These are phyloP conservation scores for Neltuma alba DNA, from an alignment of 306 rosid species.

Conservation along the genomic window DNA sequence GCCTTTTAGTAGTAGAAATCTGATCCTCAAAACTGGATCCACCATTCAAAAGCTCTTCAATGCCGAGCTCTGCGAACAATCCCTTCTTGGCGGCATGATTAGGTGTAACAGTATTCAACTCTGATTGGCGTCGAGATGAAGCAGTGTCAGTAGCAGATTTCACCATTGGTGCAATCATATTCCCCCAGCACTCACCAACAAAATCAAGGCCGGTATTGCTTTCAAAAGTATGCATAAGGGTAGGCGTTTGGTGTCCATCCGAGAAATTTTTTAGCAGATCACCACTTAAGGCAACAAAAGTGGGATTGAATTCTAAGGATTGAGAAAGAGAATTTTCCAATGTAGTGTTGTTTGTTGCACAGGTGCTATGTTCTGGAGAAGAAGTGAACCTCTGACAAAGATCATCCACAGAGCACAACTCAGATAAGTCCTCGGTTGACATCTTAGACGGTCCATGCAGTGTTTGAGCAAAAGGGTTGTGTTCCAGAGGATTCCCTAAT, in stretches of 20 bases:
- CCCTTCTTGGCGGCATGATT: slow-evolving; percentile 51
- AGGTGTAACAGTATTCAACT: slow-evolving; percentile 27
- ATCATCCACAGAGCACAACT: slow-evolving; percentile 56
- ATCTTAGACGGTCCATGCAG: not conserved
- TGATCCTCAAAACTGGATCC: slow-evolving; percentile 49
- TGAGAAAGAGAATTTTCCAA: slow-evolving; percentile 46
- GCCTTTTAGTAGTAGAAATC: slow-evolving; percentile 45
- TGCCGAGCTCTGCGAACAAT: slow-evolving; percentile 67
- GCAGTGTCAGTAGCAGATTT: slow-evolving; percentile 23
- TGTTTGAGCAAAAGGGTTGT: not conserved
- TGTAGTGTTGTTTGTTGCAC: slow-evolving; percentile 20
- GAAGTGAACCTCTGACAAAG: slow-evolving; percentile 64
- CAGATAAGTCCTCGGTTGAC: slow-evolving; percentile 47
- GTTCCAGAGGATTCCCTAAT: not conserved
- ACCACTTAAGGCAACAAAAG: slow-evolving; percentile 23
- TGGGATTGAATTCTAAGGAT: slow-evolving; percentile 43
- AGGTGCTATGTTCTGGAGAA: slow-evolving; percentile 38
- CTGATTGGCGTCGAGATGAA: slow-evolving; percentile 50
- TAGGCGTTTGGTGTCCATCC: slow-evolving; percentile 40
- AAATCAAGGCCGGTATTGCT: not conserved
- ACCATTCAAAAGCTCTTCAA: slow-evolving; percentile 66
- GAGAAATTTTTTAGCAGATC: slow-evolving; percentile 2
- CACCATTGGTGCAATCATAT: slow-evolving; percentile 28
- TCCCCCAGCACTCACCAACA: not conserved
- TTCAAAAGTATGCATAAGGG: slow-evolving; percentile 20